Evolutionary conservation across 2,329 filamentous ascomycete genomes (phyloP).

Genomic region (Zymoseptoria passerinii): DNA sequence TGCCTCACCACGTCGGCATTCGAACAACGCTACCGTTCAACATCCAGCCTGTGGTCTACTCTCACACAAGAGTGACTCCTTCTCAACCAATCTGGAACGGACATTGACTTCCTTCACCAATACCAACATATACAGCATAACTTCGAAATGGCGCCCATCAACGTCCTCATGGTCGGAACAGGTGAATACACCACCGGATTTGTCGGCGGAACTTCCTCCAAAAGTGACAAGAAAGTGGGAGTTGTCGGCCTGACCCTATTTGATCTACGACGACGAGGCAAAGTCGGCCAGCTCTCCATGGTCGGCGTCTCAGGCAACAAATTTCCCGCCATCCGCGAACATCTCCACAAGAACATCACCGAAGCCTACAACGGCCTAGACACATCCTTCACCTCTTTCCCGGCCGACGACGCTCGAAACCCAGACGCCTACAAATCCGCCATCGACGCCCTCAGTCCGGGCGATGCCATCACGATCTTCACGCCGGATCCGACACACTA

Average conservation of each 20-base stretch:
- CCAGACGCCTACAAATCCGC: conserved; percentile 79
- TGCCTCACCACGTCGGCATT: not conserved
- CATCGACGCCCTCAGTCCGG: conserved; percentile 72
- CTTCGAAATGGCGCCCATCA: conserved; percentile 38
- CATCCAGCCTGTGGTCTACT: not conserved
- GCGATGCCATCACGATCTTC: conserved; percentile 92
- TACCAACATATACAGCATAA: conserved; percentile 2
- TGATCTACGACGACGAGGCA: conserved; percentile 77
- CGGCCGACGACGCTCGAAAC: conserved; percentile 62
- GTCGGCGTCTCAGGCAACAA: conserved; percentile 82
- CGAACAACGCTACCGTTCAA: not conserved
- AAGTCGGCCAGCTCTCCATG: conserved; percentile 80
- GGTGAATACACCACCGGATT: conserved; percentile 97
- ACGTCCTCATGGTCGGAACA: conserved; percentile 61
- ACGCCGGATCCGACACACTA: conserved; percentile 90
- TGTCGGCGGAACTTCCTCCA: conserved; percentile 72
- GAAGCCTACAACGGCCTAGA: conserved; percentile 75
- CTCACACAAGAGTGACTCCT: not conserved
- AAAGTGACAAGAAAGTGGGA: conserved; percentile 91
- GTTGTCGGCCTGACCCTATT: conserved; percentile 87
- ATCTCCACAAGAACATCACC: conserved; percentile 80
- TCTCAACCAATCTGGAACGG: not conserved
- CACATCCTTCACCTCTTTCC: conserved; percentile 76
- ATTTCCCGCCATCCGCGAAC: conserved; percentile 83
- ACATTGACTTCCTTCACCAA: not conserved